Percentiles rank a stretch among this genome's conserved stretches.
Conservation (phyloP, 75 land plant genomes). For the Cupressus sempervirens region DNA sequence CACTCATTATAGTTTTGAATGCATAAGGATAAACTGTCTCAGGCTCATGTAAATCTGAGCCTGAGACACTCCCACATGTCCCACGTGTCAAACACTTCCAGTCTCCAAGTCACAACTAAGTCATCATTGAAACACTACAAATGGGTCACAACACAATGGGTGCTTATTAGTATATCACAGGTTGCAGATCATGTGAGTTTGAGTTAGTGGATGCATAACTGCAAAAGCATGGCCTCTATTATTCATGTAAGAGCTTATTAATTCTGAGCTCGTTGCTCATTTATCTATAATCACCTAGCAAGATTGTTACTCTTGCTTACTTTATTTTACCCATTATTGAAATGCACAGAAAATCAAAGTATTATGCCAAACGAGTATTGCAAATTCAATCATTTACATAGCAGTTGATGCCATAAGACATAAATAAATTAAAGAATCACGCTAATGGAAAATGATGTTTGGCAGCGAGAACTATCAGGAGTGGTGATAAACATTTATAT, state of each 20-base stretch:
- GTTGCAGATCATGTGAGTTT: background rate
- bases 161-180: background rate
- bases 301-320: background rate
- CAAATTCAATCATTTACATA: background rate
- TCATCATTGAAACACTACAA: background rate
- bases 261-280: background rate
- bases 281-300: background rate
- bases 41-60: background rate
- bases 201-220: background rate
- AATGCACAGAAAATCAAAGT: background rate
- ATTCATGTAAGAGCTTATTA: background rate
- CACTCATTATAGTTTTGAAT: background rate
- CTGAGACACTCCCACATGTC: background rate
- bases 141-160: background rate
- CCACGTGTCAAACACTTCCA: background rate
- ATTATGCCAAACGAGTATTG: background rate
- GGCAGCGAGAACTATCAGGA: background rate
- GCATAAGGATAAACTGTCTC: background rate
- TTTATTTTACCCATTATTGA: background rate
- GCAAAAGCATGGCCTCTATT: background rate
- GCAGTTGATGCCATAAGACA: background rate
- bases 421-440: background rate
- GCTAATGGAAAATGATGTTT: background rate
- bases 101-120: background rate
- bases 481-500: background rate